Conservation (phyloP, 73 alveolate genomes). For the Strombidium stylifer region DNA sequence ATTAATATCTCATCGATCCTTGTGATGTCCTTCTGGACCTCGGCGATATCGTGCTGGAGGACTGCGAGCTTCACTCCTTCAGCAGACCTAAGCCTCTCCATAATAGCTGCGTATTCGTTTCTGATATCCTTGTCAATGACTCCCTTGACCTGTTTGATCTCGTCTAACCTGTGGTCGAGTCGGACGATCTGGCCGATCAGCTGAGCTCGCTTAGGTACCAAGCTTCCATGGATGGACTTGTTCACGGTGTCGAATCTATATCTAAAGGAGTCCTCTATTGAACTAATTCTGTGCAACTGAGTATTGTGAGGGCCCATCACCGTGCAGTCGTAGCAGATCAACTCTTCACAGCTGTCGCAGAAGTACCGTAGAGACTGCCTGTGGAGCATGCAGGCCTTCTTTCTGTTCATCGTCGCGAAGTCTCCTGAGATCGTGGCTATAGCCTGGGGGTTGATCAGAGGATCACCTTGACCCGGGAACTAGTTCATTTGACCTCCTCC, state of each 20-base stretch:
- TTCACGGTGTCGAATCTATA: conserved; percentile 73
- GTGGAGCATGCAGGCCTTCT: conserved; percentile 77
- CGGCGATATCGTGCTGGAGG: conserved; percentile 90
- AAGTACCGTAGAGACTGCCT: conserved; percentile 62
- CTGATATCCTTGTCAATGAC: conserved; percentile 93
- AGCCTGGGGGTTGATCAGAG: too few species aligned
- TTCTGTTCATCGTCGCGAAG: too few species aligned
- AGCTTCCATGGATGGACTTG: conserved; percentile 71
- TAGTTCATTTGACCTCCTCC: too few species aligned
- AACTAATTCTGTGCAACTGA: conserved; percentile 87
- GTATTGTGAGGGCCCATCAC: conserved; percentile 97
- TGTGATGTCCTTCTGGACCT: conserved; percentile 92
- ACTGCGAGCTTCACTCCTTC: conserved; percentile 96
- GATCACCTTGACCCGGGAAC: too few species aligned
- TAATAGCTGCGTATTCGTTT: conserved; percentile 90
- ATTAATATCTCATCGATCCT: conserved; percentile 89
- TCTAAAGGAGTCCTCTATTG: conserved; percentile 90
- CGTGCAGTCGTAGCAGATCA: conserved; percentile 94
- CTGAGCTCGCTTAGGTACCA: conserved; percentile 87
- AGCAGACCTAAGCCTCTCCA: conserved; percentile 93
- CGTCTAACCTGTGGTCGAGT: conserved; percentile 85
- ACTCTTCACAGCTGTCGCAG: conserved; percentile 97
- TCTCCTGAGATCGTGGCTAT: too few species aligned
- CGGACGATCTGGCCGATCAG: conserved; percentile 84
- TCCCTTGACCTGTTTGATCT: conserved; percentile 86